Evolutionary conservation across 1,284 basidiomycete species (phyloP).

Genomic region (Garcileccinum viscosum): DNA sequence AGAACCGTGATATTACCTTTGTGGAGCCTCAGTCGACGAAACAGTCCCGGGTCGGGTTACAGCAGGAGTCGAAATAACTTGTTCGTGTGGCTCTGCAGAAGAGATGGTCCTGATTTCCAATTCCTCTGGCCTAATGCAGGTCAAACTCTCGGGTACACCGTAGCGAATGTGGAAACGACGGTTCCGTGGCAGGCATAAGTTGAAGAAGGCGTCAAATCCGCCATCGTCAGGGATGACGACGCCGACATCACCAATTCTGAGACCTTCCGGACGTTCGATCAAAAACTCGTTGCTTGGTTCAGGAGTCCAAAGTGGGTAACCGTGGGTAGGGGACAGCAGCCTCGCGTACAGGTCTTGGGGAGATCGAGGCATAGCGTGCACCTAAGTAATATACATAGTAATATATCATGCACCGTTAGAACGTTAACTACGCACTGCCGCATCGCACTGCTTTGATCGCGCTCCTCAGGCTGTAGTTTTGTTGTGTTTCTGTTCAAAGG

Average conservation of each 20-base stretch:
- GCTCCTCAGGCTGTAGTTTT: no score
- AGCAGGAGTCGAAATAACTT: background rate
- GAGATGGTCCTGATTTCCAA: background rate
- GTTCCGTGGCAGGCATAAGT: background rate
- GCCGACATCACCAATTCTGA: background rate
- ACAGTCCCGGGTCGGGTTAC: background rate
- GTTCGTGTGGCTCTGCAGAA: background rate
- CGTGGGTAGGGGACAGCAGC: background rate
- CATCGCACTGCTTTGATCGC: no score
- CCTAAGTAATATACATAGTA: no score
- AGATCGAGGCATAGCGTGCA: background rate
- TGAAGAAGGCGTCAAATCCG: background rate
- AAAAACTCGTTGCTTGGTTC: background rate
- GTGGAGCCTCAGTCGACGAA: background rate
- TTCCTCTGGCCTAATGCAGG: background rate
- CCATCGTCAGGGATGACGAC: background rate
- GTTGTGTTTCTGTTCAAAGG: no score
- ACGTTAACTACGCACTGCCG: no score
- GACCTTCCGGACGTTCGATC: background rate
- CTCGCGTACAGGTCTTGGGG: background rate
- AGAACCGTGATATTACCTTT: background rate
- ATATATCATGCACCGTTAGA: no score
- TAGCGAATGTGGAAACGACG: background rate
- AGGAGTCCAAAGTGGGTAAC: background rate
- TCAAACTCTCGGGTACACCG: background rate